phyloP scores from a whole-genome alignment of 1,284 basidiomycete species.

The Tilletia horrida region DNA sequence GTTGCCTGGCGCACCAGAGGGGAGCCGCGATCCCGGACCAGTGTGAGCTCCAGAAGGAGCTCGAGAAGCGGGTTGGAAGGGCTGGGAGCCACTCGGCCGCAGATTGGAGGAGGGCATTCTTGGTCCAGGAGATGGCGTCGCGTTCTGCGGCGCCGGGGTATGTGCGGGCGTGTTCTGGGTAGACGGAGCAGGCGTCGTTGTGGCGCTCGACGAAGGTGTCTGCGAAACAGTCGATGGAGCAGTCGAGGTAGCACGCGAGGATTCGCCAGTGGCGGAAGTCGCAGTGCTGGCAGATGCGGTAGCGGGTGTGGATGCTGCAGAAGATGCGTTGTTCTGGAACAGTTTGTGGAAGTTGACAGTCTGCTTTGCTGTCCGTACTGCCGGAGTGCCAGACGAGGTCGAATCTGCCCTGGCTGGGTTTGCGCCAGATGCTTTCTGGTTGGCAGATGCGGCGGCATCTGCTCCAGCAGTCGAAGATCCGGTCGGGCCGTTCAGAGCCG shows the following conservation, averaged over 20 bases:
- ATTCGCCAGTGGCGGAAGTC: not conserved
- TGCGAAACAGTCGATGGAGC: slow-evolving; percentile 1
- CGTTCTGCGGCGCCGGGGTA: not conserved
- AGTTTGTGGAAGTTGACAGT: slow-evolving; percentile 53
- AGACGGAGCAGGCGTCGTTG: slow-evolving; percentile 8
- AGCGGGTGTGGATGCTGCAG: slow-evolving; percentile 19
- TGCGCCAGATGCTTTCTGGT: not conserved
- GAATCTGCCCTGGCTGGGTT: not conserved
- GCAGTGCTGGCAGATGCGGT: slow-evolving; percentile 21
- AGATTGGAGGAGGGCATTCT: slow-evolving; percentile 14
- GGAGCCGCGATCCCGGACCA: slow-evolving; percentile 23
- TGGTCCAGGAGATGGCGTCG: slow-evolving; percentile 5
- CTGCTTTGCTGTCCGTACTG: not conserved
- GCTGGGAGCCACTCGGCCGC: slow-evolving; percentile 12
- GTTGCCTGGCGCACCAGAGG: slow-evolving; percentile 1
- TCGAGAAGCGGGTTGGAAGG: slow-evolving; percentile 23
- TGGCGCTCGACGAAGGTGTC: not conserved
- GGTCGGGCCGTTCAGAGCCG: slow-evolving; percentile 18
- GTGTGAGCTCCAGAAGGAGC: slow-evolving; percentile 36
- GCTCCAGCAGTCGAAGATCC: not conserved
- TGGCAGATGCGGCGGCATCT: not conserved
- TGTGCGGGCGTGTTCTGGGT: slow-evolving; percentile 8
- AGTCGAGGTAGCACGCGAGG: not conserved
- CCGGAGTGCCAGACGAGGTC: not conserved
- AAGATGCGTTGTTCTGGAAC: slow-evolving; percentile 40